phyloP scores from a whole-genome alignment of 2,329 filamentous ascomycete species.

The Zopfia rhizophila region DNA sequence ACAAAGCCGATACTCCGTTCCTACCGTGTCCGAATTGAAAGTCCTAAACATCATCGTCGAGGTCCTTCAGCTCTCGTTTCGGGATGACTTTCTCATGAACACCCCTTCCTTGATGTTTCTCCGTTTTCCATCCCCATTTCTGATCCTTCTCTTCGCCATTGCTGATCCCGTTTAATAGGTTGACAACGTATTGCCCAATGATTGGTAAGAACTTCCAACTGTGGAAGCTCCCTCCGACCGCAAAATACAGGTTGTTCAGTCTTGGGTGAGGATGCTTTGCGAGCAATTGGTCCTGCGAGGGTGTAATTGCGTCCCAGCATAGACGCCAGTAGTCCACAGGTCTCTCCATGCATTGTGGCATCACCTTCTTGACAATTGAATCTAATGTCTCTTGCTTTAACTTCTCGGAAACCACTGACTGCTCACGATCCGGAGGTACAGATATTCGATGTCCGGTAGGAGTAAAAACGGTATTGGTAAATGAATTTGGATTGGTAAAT shows the following conservation, averaged over 20 bases:
- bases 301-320: slow-evolving; percentile 70
- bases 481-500: slow-evolving; percentile 69
- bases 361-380: slow-evolving; percentile 36
- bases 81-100: slow-evolving; percentile 90
- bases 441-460: slow-evolving; percentile 64
- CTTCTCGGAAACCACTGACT: slow-evolving; percentile 53
- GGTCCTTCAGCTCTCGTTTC: slow-evolving; percentile 8
- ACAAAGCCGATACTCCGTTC: too few species aligned
- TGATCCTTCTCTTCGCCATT: slow-evolving; percentile 51
- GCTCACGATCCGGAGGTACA: slow-evolving; percentile 58
- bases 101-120: slow-evolving; percentile 54
- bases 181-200: slow-evolving; percentile 68
- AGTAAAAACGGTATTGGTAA: slow-evolving; percentile 64
- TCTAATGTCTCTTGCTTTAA: slow-evolving; percentile 56
- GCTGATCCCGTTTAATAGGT: slow-evolving; percentile 48
- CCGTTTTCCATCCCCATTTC: slow-evolving; percentile 49
- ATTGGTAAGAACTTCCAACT: slow-evolving; percentile 73
- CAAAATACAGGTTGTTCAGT: slow-evolving; percentile 66
- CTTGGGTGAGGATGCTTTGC: slow-evolving; percentile 61
- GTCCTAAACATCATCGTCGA: slow-evolving; percentile 9
- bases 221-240: slow-evolving; percentile 72
- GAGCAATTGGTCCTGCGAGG: slow-evolving; percentile 71
- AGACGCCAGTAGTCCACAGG: slow-evolving; percentile 57
- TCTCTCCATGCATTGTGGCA: slow-evolving; percentile 48
- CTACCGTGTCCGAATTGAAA: too few species aligned